Evolutionary conservation across 2,329 filamentous ascomycete species (phyloP).

Genomic region (Hypoxylon sp.): DNA sequence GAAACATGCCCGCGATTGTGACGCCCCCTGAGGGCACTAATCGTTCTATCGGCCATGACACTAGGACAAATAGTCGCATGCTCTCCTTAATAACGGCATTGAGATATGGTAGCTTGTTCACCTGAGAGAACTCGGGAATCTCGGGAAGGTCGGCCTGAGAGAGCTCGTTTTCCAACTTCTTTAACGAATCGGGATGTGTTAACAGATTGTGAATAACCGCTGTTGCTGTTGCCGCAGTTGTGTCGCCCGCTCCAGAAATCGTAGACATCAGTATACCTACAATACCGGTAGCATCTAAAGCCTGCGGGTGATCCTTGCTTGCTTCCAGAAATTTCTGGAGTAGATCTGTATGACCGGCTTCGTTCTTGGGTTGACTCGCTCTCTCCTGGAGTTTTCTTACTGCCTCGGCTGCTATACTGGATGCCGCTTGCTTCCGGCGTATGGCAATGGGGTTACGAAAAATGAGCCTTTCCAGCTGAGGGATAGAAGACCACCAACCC

Average conservation of each 20-base stretch:
- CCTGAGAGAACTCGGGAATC: conserved; percentile 43
- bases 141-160: conserved; percentile 32
- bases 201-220: conserved; percentile 57
- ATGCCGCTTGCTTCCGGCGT: conserved; percentile 38
- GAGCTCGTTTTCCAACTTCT: conserved; percentile 53
- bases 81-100: conserved; percentile 46
- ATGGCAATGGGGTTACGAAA: conserved; percentile 47
- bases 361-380: conserved; percentile 11
- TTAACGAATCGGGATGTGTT: conserved; percentile 65
- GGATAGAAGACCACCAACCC: conserved; percentile 47
- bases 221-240: conserved; percentile 44
- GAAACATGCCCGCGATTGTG: conserved; percentile 47
- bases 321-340: conserved; percentile 47
- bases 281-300: conserved; percentile 43
- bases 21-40: conserved; percentile 45
- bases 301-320: conserved; percentile 42
- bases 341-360: conserved; percentile 36
- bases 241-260: conserved; percentile 49
- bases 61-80: conserved; percentile 43
- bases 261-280: conserved; percentile 49
- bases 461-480: conserved; percentile 46
- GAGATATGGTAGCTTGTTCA: conserved; percentile 47
- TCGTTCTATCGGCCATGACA: conserved; percentile 45
- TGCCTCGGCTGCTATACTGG: conserved; percentile 44
- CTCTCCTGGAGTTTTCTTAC: conserved; percentile 40